Evolutionary conservation across 495 filamentous ascomycete species (phyloP).

Genomic region (Thermothielavioides terrestris): DNA sequence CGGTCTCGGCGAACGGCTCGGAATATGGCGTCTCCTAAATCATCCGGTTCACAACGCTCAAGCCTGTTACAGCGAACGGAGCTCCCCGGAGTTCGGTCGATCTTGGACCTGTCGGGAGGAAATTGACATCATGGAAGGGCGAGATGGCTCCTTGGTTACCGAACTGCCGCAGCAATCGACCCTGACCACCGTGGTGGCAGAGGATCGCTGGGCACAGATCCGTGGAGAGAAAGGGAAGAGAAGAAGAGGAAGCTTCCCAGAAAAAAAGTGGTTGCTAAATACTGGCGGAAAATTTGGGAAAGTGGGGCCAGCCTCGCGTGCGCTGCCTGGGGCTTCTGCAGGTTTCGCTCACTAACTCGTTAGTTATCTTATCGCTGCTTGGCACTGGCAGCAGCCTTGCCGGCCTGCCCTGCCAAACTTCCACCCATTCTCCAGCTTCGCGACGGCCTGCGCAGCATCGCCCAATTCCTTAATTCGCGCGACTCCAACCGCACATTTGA

Average conservation of each 20-base stretch:
- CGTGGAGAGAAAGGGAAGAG: slow-evolving; percentile 45
- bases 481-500: neutral
- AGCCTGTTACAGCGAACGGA: slow-evolving; percentile 58
- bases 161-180: slow-evolving; percentile 76
- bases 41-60: slow-evolving; percentile 43
- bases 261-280: slow-evolving; percentile 11
- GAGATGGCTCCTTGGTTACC: slow-evolving; percentile 73
- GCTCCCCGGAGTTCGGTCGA: slow-evolving; percentile 44
- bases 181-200: slow-evolving; percentile 48
- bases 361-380: slow-evolving; percentile 23
- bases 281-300: slow-evolving; percentile 19
- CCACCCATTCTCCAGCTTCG: slow-evolving; percentile 2
- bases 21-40: slow-evolving; percentile 73
- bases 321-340: neutral
- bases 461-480: neutral
- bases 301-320: slow-evolving; percentile 14
- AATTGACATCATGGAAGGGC: slow-evolving; percentile 67
- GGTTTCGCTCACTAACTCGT: too few relatives aligned
- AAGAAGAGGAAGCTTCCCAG: slow-evolving; percentile 7
- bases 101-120: slow-evolving; percentile 94
- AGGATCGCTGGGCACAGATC: slow-evolving; percentile 83
- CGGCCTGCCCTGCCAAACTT: neutral
- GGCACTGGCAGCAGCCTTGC: slow-evolving; percentile 1
- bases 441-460: neutral
- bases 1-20: slow-evolving; percentile 72